Percentiles rank a stretch among this genome's conserved stretches.
These are phyloP conservation scores for Sporobolomyces phaffii DNA, from an alignment of 768 basidiomycete species.

Conservation along the genomic window DNA sequence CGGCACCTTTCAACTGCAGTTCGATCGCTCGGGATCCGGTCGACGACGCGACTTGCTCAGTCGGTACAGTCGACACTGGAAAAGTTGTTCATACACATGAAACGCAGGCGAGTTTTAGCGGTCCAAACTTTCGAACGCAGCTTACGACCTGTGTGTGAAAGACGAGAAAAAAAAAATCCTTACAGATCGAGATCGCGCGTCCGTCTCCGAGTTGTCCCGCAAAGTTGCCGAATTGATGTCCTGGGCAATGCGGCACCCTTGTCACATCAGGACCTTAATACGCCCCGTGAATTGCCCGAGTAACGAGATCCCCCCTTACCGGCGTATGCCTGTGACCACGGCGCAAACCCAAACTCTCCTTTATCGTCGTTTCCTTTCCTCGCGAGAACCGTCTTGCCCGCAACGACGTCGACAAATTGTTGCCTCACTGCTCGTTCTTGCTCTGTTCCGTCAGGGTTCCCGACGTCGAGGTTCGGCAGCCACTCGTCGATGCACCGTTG, in stretches of 20 bases:
- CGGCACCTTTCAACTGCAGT: slow-evolving; percentile 89
- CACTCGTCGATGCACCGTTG: slow-evolving; percentile 12
- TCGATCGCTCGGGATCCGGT: slow-evolving; percentile 50
- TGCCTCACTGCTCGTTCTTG: slow-evolving; percentile 52
- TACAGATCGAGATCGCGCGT: slow-evolving; percentile 78
- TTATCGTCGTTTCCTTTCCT: not conserved
- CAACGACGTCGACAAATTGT: slow-evolving; percentile 72
- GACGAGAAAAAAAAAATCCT: too few species aligned
- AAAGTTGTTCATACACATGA: too few species aligned
- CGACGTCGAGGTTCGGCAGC: slow-evolving; percentile 35
- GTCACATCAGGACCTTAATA: too few species aligned
- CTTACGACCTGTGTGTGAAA: too few species aligned
- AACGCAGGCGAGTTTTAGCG: slow-evolving; percentile 39
- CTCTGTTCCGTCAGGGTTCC: slow-evolving; percentile 40
- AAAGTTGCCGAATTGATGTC: slow-evolving; percentile 82
- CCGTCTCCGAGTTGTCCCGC: slow-evolving; percentile 96
- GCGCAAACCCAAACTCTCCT: slow-evolving; percentile 19
- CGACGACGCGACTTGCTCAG: slow-evolving; percentile 7
- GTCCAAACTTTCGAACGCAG: too few species aligned
- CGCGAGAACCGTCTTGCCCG: slow-evolving; percentile 69
- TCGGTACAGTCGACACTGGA: slow-evolving; percentile 29
- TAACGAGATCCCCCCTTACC: too few species aligned
- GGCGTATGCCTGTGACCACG: slow-evolving; percentile 33
- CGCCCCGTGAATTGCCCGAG: too few species aligned
- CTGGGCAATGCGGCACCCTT: too few species aligned